phyloP scores from a whole-genome alignment of 2,329 filamentous ascomycete genomes.

The Elsinoe batatas region DNA sequence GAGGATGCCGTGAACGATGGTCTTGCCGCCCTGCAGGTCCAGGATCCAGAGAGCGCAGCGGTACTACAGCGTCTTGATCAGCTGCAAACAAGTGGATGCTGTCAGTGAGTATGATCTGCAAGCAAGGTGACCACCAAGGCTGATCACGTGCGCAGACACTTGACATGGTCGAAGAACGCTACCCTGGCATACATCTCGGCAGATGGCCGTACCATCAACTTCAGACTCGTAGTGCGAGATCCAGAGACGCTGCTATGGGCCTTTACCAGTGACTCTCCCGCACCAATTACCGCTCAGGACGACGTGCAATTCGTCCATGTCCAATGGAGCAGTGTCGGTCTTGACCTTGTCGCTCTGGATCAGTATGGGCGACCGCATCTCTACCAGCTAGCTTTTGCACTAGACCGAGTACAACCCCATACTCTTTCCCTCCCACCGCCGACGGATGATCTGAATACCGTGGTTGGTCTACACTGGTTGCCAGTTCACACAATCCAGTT shows the following conservation, averaged over 20 bases:
- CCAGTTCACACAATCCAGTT: slow-evolving; percentile 30
- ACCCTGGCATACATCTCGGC: slow-evolving; percentile 72
- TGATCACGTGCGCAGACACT: slow-evolving; percentile 43
- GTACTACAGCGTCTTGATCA: slow-evolving; percentile 68
- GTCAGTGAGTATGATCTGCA: slow-evolving; percentile 53
- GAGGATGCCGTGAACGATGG: slow-evolving; percentile 50
- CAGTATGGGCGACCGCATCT: slow-evolving; percentile 67
- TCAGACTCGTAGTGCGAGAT: slow-evolving; percentile 62
- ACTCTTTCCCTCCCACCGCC: slow-evolving; percentile 57
- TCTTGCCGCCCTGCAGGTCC: slow-evolving; percentile 46
- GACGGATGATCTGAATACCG: slow-evolving; percentile 62
- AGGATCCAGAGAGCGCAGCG: slow-evolving; percentile 50
- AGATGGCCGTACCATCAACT: slow-evolving; percentile 59
- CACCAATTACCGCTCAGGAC: slow-evolving; percentile 53
- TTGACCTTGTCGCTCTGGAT: slow-evolving; percentile 78
- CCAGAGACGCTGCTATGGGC: slow-evolving; percentile 63
- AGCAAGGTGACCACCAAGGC: slow-evolving; percentile 1
- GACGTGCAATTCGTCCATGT: slow-evolving; percentile 66
- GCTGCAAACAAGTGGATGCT: slow-evolving; percentile 63
- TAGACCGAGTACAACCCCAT: slow-evolving; percentile 60
- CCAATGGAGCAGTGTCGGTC: slow-evolving; percentile 66
- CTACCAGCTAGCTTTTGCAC: slow-evolving; percentile 56
- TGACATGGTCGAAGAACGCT: slow-evolving; percentile 82
- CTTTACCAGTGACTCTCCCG: slow-evolving; percentile 60
- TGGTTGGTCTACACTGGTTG: slow-evolving; percentile 84